Conservation (phyloP, 139 green algal genomes). For the Picochlorum sp. region DNA sequence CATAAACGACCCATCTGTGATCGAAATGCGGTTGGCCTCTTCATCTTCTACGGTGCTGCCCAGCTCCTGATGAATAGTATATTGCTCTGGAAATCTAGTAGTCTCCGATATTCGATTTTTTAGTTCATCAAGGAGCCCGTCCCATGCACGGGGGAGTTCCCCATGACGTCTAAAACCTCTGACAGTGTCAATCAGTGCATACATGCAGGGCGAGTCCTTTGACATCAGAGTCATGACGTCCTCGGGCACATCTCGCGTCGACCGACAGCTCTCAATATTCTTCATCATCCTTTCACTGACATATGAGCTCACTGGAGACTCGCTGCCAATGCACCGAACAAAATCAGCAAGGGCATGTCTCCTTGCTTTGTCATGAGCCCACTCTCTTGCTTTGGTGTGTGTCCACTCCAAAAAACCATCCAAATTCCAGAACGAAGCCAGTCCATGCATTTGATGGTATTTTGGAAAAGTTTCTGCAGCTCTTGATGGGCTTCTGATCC, state of each 20-base stretch:
- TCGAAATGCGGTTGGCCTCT: background rate
- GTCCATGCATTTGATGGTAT: background rate
- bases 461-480: background rate
- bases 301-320: background rate
- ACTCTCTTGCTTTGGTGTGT: background rate
- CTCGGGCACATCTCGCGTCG: background rate
- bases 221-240: background rate
- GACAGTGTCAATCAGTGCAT: background rate
- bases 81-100: background rate
- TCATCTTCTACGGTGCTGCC: background rate
- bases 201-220: background rate
- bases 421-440: background rate
- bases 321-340: background rate
- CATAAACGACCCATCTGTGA: background rate
- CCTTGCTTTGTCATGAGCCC: background rate
- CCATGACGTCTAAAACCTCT: background rate
- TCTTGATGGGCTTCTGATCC: background rate
- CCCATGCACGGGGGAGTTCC: background rate
- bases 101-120: background rate
- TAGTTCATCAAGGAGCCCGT: background rate
- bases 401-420: background rate
- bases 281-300: background rate
- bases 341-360: background rate
- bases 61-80: background rate
- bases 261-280: background rate